Conservation (phyloP, 1,139 yeast genomes). For the Yamadazyma atmosphaerica region DNA sequence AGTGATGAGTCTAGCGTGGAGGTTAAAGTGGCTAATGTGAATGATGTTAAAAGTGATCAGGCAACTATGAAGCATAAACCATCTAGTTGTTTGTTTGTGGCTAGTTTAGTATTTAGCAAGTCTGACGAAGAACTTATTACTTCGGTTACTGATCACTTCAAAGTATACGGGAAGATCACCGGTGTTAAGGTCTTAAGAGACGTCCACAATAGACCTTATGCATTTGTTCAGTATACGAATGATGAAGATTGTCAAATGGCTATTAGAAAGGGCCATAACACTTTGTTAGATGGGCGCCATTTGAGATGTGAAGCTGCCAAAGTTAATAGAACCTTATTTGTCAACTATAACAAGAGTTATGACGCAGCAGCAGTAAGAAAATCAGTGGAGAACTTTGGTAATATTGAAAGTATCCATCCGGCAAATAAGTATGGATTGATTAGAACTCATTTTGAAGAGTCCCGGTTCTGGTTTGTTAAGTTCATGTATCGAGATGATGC, state of each 20-base stretch:
- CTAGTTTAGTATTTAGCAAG: slow-evolving; percentile 63
- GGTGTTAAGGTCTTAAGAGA: slow-evolving; percentile 88
- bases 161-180: slow-evolving; percentile 66
- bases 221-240: slow-evolving; percentile 82
- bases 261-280: slow-evolving; percentile 65
- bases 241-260: slow-evolving; percentile 75
- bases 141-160: slow-evolving; percentile 66
- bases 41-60: not conserved
- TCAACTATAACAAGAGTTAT: slow-evolving; percentile 32
- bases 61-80: slow-evolving; percentile 45
- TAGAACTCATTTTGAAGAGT: slow-evolving; percentile 3
- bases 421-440: slow-evolving; percentile 42
- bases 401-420: slow-evolving; percentile 65
- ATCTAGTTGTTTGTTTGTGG: slow-evolving; percentile 87
- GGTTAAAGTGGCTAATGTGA: not conserved
- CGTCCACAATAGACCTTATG: slow-evolving; percentile 82
- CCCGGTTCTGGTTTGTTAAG: slow-evolving; percentile 72
- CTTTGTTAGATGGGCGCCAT: slow-evolving; percentile 68
- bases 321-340: slow-evolving; percentile 80
- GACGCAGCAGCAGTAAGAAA: slow-evolving; percentile 33
- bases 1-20: not conserved
- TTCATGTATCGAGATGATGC: slow-evolving; percentile 90
- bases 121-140: slow-evolving; percentile 69
- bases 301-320: slow-evolving; percentile 89
- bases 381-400: slow-evolving; percentile 59